Evolutionary conservation across 768 basidiomycete species (phyloP), one percentile per base, ranked within the genome.

Genomic region (Serendipita vermifera): DNA sequence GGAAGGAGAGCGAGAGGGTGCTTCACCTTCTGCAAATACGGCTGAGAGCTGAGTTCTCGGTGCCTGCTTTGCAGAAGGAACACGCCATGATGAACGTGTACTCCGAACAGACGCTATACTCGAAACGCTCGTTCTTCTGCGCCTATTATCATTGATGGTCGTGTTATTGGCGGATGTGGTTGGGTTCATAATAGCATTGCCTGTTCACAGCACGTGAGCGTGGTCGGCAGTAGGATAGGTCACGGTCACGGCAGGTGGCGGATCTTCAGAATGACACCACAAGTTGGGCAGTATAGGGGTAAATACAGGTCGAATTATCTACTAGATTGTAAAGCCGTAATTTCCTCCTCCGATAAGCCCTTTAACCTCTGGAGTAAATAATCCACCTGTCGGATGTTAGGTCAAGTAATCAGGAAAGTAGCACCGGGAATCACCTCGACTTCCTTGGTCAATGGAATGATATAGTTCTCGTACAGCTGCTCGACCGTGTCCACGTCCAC

Each of bases 381-480:
- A 54, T 97, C 91, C 35, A 98, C 88, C 93, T 97, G 63, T 33
- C 11, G 33, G 56, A 15, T 24, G 9, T 38, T 54, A 57, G 59
- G 54, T 58, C 38, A 55, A 20, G 33, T 1, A 53, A 39, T n/a
- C 31, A 13, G 9, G 7, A 33, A 32, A 17, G 13, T 14, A 38
- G 26, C 57, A 6, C 24, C 57, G 22, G 22, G 13, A 63, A 71
- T 43, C 66, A 94, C 94, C 88, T 99, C 96, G 57, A 99, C 89
- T 65, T 96, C 91, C 69, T 94, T 97, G 0, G 96, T 99, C 61
- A 99, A 68, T 6, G 96, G 96, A 58, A 99, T 99, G 61, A 99
- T 92, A 64, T 85, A 91, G 64, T 85, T 87, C 66, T 92, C 83
- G 65, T 99, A 99, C 59, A 99, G 69, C 65, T 89, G 83, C 22